Evolutionary conservation across 768 basidiomycete species (phyloP), one percentile per base, ranked within the genome.

Genomic region (Mycena pura): DNA sequence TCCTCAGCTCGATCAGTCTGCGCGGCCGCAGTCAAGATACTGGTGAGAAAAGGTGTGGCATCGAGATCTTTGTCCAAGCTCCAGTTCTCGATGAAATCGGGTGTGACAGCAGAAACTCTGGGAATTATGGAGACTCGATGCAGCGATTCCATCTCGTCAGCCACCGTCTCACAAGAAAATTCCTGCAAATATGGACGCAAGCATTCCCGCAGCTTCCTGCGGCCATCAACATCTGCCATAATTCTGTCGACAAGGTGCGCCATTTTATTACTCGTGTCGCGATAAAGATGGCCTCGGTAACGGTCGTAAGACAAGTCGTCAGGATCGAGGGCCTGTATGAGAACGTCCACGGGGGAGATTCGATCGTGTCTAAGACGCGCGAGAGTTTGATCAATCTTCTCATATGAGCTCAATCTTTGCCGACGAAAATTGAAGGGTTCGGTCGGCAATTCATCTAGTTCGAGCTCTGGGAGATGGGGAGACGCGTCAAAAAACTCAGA

Each of bases 271-370:
- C 43, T 51, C 13, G 40, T 38, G 0, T 50, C 45, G 0, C 45
- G 46, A 17, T 50, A 56, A 0, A 62, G 32, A 13, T 44, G 29
- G 0, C 15, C 19, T 27, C 60, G 52, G 36, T 61, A 61, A 22
- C 31, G 47, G 6, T 48, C 45, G n/a, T 62, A 62, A 5, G 21
- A n/a, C 3, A 31, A 10, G 10, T 55, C 60, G 3, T 34, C 19
- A 6, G 46, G 22, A 19, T 62, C 46, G 2, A 62, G 21, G 1
- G 50, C 34, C 24, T 62, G 39, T 4, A 52, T 28, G 5, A 56
- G 27, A 13, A 62, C 1, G 10, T 62, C 60, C 25, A 56, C 21
- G 15, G 60, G 60, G n/a, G 60, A 62, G 7, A 62, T 62, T 2
- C 50, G 41, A 7, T 52, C 44, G 7, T 14, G 10, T 27, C 34